Conservation (phyloP, 2,329 filamentous ascomycete genomes). For the Leptographium flavum region DNA sequence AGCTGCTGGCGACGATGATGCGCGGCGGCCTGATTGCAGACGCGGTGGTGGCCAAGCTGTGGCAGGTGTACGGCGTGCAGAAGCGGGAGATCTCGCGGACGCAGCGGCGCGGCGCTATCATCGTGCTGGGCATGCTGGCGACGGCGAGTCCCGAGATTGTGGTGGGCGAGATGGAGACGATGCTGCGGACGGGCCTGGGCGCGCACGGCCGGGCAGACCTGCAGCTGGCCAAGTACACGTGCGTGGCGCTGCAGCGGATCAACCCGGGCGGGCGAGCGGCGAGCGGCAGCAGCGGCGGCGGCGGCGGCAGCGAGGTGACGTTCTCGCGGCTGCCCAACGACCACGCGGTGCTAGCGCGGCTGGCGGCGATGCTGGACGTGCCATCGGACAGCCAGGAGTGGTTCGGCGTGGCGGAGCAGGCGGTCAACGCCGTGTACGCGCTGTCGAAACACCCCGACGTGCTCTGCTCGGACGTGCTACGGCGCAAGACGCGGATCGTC, state of each 20-base stretch:
- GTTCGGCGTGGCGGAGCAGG: conserved; percentile 91
- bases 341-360: conserved; percentile 67
- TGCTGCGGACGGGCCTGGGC: conserved; percentile 81
- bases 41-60: conserved; percentile 77
- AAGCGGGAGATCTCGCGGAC: conserved; percentile 84
- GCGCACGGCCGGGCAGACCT: conserved; percentile 67
- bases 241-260: conserved; percentile 81
- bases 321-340: conserved; percentile 79
- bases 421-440: conserved; percentile 87
- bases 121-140: conserved; percentile 91
- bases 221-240: conserved; percentile 86
- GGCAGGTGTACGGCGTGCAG: conserved; percentile 94
- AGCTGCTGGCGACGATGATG: conserved; percentile 95
- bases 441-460: conserved; percentile 89
- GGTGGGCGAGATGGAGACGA: conserved; percentile 86
- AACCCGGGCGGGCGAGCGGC: conserved; percentile 66
- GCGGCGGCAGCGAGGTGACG: too few species aligned
- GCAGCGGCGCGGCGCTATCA: conserved; percentile 84
- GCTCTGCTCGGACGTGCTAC: conserved; percentile 79
- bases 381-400: conserved; percentile 86
- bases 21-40: conserved; percentile 78
- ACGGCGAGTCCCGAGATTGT: conserved; percentile 87
- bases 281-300: too few species aligned
- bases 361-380: conserved; percentile 76
- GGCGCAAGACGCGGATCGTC: conserved; percentile 72